These are phyloP conservation scores for Neurospora cerealis DNA, from an alignment of 495 filamentous ascomycete species.

Conservation along the genomic window DNA sequence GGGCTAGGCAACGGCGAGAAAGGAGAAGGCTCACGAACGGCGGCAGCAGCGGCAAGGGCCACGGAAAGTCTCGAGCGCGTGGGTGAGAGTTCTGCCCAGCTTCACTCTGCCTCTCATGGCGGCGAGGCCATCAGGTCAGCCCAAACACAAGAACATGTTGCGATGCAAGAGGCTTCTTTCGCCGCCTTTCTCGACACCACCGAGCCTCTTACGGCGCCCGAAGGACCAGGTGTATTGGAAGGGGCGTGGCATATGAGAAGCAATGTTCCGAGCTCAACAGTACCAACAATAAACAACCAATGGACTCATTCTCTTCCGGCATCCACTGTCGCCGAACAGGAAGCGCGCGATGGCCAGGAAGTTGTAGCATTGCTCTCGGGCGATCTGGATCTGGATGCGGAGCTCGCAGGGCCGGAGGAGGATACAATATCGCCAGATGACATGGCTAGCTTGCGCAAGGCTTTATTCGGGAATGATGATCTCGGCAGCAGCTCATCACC, in stretches of 20 bases:
- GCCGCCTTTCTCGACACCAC: conserved; percentile 33
- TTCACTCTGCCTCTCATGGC: conserved; percentile 50
- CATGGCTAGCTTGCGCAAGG: conserved; percentile 19
- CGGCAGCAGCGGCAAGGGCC: conserved; percentile 10
- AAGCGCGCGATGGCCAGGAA: conserved; percentile 32
- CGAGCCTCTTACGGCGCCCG: conserved; percentile 13
- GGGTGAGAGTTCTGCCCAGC: conserved; percentile 17
- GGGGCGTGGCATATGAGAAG: conserved; percentile 5
- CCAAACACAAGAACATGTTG: conserved; percentile 25
- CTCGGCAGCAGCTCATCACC: background rate
- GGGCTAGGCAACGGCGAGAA: conserved; percentile 11
- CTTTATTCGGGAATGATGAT: conserved; percentile 21
- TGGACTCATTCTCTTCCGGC: background rate
- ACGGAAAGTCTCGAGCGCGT: conserved; percentile 4
- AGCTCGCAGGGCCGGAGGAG: conserved; percentile 3
- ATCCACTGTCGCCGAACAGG: conserved; percentile 22
- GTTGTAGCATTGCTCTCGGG: conserved; percentile 32
- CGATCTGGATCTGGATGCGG: conserved; percentile 12
- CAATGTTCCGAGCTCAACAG: background rate
- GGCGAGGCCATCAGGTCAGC: conserved; percentile 10
- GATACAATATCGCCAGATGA: conserved; percentile 13
- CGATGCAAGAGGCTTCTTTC: conserved; percentile 31
- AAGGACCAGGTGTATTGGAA: conserved; percentile 12
- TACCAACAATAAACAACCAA: background rate
- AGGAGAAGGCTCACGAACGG: conserved; percentile 12